Base-by-base conservation (phyloP, 768 basidiomycete genomes). In the Mycena amicta region DNA sequence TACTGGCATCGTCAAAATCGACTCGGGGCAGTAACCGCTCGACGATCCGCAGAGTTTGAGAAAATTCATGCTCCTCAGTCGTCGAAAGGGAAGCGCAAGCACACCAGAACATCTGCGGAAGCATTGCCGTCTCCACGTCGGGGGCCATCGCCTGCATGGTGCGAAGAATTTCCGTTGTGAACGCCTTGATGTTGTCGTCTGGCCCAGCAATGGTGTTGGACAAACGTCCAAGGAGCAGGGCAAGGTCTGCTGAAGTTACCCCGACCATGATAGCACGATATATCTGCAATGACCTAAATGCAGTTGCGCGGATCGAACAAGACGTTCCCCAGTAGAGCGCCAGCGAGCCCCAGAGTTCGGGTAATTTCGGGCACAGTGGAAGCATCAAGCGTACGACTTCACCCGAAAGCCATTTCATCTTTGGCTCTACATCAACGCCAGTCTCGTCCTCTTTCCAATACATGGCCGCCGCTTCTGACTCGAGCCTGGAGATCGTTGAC, bases 101-200 rank as follows among this genome's bases (percentile, higher is more conserved):
- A 67, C 86, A 88, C 95, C 95, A 97, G 71, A 92, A 96, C 50
- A 95, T 77, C 61, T 92, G 91, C 2, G 95, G 92, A 13, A 91
- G 75, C 26, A 92, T 77, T 1, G 79, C 72, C 53, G 79, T 75
- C 61, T 89, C 81, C 15, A 90, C 75, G 49, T 88, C 83, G 15
- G 77, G 73, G 3, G 84, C 83, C 58, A 90, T 76, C 18, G 87
- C 80, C 13, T 81, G 83, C 53, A 97, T 79, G 0, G 90, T 95
- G 40, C 84, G 77, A 30, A 97, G 74, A 58, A 96, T 87, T 72
- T 95, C 95, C 6, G 84, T 83, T 18, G 91, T 88, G 73, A 96
- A 95, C 13, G 83, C 77, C 66, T 92, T 91, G 47, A 95, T 87
- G 60, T 89, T 89, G 16, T 82, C 77, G 63, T 93, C 90, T 6